Evolutionary conservation across 1,139 yeast species (phyloP), one percentile per base, ranked within the genome.

Genomic region (Scheffersomyces parashehatae): DNA sequence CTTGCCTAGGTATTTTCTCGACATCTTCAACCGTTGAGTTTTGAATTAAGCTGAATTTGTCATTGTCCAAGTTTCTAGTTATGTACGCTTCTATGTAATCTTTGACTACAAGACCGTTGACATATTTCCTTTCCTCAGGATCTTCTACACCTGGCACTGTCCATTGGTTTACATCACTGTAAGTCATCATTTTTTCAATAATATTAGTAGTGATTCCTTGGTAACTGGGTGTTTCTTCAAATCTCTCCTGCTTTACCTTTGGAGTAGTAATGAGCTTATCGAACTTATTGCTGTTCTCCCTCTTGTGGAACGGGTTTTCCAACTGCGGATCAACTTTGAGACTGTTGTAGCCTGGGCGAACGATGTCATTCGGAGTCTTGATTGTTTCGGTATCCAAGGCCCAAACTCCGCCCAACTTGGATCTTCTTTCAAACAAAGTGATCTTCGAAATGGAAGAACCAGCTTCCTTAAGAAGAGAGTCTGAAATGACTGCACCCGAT

Each of bases 401-500:
- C 73, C 73, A 68, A 7, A 67, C 54, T 0, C 73, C 73, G 2
- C 73, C 73, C 5, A 65, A 41, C 11, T 50, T 48, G 14, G 46
- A 43, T 43, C 69, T 56, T 44, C 73, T 53, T 41, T 67, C 73
- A 47, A 56, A 66, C 1, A 67, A 37, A 2, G 63, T 63, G 20
- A 68, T 55, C 10, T 49, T 44, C 28, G 47, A 35, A 10, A 48
- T 34, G 9, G 38, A 42, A 4, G 45, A 36, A n/a, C 28, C 32
- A 6, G 37, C 35, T 39, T 75, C 75, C 37, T 67, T 60, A 2
- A 70, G 49, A 6, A 77, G 52, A 4, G 68, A 50, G 44, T 75
- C 79, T 11, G 75, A 58, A 0, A 69, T 61, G 29, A 75, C 64
- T 10, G 78, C 75, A 3, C 81, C 81, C 1, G 78, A 70, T 3